phyloP scores from a whole-genome alignment of 202 grass and related monocot species.

The Setaria italica region DNA sequence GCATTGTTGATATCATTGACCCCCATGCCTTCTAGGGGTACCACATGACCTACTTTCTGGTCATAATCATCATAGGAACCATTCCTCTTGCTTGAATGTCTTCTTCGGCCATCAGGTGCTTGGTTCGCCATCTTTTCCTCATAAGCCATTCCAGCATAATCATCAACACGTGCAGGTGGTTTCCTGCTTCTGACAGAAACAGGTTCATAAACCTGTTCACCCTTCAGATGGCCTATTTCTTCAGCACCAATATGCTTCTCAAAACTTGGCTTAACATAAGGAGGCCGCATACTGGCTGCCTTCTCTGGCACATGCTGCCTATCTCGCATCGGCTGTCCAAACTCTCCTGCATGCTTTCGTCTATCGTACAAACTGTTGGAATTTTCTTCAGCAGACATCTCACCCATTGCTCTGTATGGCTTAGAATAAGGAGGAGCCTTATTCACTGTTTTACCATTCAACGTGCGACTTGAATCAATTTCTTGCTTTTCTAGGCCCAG shows the following conservation, averaged over 20 bases:
- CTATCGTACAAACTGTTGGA: conserved; percentile 26
- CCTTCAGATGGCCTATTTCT: conserved; percentile 33
- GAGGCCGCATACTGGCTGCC: conserved; percentile 60
- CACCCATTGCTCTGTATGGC: conserved; percentile 37
- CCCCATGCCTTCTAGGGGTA: conserved; percentile 29
- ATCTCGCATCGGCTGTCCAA: conserved; percentile 30
- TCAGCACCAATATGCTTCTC: conserved; percentile 14
- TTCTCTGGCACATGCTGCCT: conserved; percentile 58
- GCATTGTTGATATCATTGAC: conserved; percentile 44
- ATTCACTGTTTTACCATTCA: conserved; percentile 63
- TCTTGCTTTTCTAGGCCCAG: conserved; percentile 56
- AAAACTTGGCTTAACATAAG: conserved; percentile 68
- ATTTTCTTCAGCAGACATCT: conserved; percentile 56
- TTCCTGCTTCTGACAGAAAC: conserved; percentile 72
- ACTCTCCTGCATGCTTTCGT: conserved; percentile 34
- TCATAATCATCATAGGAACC: conserved; percentile 42
- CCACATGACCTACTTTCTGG: conserved; percentile 22
- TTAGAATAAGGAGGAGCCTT: conserved; percentile 82
- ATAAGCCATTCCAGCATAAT: conserved; percentile 4
- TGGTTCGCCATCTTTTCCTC: conserved; percentile 47
- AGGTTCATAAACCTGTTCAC: conserved; percentile 46
- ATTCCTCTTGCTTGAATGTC: conserved; percentile 53
- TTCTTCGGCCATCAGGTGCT: conserved; percentile 48
- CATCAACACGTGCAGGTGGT: conserved; percentile 45
- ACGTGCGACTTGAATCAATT: conserved; percentile 45